Percentiles rank a stretch among this genome's conserved stretches.
phyloP scores from a whole-genome alignment of 2,329 filamentous ascomycete genomes.

The Pseudopyrenochaeta lycopersici region DNA sequence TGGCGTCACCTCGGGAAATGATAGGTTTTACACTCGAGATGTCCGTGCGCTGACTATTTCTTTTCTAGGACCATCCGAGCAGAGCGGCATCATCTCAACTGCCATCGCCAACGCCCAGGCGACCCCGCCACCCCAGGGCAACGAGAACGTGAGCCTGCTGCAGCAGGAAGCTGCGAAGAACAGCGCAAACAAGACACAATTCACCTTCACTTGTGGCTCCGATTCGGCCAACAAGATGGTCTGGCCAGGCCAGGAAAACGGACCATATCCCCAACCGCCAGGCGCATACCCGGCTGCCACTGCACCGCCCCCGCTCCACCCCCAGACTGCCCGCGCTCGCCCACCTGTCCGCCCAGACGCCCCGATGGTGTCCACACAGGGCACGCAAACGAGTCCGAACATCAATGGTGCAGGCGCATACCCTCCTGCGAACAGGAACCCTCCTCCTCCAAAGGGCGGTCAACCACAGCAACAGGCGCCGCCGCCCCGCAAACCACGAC shows the following conservation, averaged over 20 bases:
- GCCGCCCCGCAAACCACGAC: constrained; percentile 69
- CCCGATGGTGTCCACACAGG: constrained; percentile 60
- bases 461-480: constrained; percentile 54
- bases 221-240: constrained; percentile 82
- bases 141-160: constrained; percentile 81
- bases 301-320: constrained; percentile 26
- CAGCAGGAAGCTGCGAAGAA: constrained; percentile 72
- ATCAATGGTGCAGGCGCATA: constrained; percentile 50
- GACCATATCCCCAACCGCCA: constrained; percentile 48
- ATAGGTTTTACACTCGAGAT: constrained; percentile 17
- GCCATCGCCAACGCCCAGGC: constrained; percentile 85
- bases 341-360: constrained; percentile 41
- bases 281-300: constrained; percentile 42
- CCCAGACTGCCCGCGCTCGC: constrained; percentile 34
- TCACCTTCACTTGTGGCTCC: constrained; percentile 95
- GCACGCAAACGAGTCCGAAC: constrained; percentile 65
- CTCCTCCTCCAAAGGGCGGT: constrained; percentile 47
- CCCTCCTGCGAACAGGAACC: constrained; percentile 37
- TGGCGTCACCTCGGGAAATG: constrained; percentile 42
- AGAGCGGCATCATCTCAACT: constrained; percentile 87
- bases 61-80: constrained; percentile 51
- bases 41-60: constrained; percentile 50
- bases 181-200: constrained; percentile 81
- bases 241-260: constrained; percentile 71
- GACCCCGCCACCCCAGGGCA: constrained; percentile 60